Conservation (phyloP, 768 basidiomycete species). For the Xerocomus brunneocitrinus region DNA sequence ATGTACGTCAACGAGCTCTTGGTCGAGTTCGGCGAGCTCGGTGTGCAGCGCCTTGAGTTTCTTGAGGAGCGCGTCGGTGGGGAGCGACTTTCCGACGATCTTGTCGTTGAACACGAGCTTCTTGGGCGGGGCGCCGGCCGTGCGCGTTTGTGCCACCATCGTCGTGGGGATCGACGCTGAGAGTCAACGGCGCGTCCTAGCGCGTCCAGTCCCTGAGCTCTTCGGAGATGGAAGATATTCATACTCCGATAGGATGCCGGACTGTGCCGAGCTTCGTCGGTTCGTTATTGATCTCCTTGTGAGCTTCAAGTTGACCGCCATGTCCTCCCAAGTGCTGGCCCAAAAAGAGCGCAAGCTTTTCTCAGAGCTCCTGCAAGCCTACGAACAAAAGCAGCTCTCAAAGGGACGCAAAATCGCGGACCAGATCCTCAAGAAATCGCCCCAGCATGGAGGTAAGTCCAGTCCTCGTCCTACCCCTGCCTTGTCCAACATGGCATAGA, state of each 20-base stretch:
- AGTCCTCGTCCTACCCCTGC: neutral
- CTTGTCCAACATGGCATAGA: conserved; percentile 44
- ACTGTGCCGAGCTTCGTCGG: neutral
- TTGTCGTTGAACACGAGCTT: conserved; percentile 80
- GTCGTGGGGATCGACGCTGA: conserved; percentile 15
- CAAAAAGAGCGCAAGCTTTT: conserved; percentile 83
- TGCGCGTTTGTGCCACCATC: conserved; percentile 77
- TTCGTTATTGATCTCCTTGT: too few species aligned
- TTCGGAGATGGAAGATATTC: conserved; percentile 7
- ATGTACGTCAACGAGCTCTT: conserved; percentile 73
- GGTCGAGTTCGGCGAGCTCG: conserved; percentile 79
- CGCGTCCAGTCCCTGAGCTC: conserved; percentile 1
- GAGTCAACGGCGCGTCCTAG: neutral
- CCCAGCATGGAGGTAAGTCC: conserved; percentile 88
- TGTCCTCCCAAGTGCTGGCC: conserved; percentile 43
- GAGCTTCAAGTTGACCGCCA: neutral
- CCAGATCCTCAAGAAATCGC: conserved; percentile 90
- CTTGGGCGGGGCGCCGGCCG: conserved; percentile 47
- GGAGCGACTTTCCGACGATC: conserved; percentile 68
- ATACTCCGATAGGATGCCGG: conserved; percentile 1
- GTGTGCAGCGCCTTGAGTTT: conserved; percentile 76
- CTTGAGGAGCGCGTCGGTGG: conserved; percentile 80
- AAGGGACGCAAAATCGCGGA: conserved; percentile 90
- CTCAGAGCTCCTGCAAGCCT: conserved; percentile 79
- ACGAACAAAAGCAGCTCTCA: conserved; percentile 86